Evolutionary conservation across 768 basidiomycete species (phyloP).

Genomic region (Auriscalpium microsporum): DNA sequence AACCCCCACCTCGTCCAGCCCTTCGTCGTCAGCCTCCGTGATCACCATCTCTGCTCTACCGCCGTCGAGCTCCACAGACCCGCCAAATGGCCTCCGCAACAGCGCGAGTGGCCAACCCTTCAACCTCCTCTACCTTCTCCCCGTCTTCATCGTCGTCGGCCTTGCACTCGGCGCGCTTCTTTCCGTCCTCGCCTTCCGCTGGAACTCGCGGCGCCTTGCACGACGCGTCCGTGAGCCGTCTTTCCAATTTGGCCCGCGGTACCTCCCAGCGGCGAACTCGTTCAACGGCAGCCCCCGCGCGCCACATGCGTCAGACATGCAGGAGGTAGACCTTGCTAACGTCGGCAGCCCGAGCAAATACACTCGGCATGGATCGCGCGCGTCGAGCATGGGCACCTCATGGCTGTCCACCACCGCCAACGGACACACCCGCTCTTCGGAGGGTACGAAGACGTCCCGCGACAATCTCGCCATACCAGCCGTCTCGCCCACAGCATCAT

Average conservation of each 20-base stretch:
- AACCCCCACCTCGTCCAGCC: neutral
- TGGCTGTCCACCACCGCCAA: constrained; percentile 2
- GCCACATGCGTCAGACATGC: neutral
- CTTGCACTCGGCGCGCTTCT: constrained; percentile 17
- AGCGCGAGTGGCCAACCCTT: constrained; percentile 7
- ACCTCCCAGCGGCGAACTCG: constrained; percentile 8
- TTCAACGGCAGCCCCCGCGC: neutral
- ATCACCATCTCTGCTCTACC: constrained; percentile 20
- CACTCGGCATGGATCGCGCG: constrained; percentile 5
- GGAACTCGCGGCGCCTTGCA: constrained; percentile 3
- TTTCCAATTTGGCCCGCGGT: constrained; percentile 22
- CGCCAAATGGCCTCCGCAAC: constrained; percentile 3
- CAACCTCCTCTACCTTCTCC: constrained; percentile 21
- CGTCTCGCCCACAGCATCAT: neutral
- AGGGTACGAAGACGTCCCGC: neutral
- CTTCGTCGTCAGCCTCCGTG: constrained; percentile 2
- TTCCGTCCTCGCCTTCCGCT: constrained; percentile 17
- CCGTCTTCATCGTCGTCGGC: constrained; percentile 21
- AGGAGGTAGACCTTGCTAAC: neutral
- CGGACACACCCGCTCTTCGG: neutral
- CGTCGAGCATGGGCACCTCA: neutral
- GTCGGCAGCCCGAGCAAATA: constrained; percentile 13
- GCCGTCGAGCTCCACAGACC: constrained; percentile 10
- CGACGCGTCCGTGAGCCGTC: neutral
- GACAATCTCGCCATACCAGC: neutral